These are phyloP conservation scores for Paracamarosporium sp. DNA, from an alignment of 2,329 filamentous ascomycete species.

Conservation along the genomic window DNA sequence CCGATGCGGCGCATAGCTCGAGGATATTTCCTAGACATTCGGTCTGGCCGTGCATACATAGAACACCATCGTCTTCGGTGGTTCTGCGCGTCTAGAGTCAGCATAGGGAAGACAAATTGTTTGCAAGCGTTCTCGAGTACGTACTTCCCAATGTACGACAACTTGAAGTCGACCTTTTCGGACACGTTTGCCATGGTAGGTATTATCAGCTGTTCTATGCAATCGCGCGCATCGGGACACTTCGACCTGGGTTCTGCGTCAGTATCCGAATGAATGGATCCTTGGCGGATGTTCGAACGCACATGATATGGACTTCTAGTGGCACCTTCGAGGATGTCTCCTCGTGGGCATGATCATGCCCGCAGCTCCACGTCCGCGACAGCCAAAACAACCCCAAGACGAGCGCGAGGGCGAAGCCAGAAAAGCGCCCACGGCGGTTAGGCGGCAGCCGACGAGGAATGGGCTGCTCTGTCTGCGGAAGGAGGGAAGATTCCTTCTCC, in stretches of 20 bases:
- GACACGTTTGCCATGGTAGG: conserved; percentile 84
- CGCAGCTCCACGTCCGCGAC: conserved; percentile 32
- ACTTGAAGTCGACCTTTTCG: conserved; percentile 86
- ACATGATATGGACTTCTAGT: conserved; percentile 93
- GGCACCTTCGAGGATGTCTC: conserved; percentile 67
- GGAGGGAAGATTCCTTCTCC: conserved; percentile 41
- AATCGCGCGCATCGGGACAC: conserved; percentile 89
- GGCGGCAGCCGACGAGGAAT: conserved; percentile 24
- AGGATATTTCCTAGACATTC: conserved; percentile 96
- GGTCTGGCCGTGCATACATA: conserved; percentile 85
- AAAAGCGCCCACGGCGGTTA: conserved; percentile 31
- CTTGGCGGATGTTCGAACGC: background rate
- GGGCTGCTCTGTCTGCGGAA: conserved; percentile 27
- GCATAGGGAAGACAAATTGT: background rate
- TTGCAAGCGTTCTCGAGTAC: conserved; percentile 40
- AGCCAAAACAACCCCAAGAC: conserved; percentile 42
- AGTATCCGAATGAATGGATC: conserved; percentile 18
- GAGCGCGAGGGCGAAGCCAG: conserved; percentile 31
- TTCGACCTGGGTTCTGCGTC: conserved; percentile 59
- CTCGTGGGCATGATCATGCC: conserved; percentile 29
- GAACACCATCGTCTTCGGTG: conserved; percentile 76
- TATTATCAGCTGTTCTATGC: conserved; percentile 79
- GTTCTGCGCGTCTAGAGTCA: conserved; percentile 51
- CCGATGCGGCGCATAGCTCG: conserved; percentile 84
- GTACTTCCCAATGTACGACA: conserved; percentile 88